Evolutionary conservation across 225 moss, liverwort and hornwort genomes (phyloP).

Genomic region (Polytrichum commune): DNA sequence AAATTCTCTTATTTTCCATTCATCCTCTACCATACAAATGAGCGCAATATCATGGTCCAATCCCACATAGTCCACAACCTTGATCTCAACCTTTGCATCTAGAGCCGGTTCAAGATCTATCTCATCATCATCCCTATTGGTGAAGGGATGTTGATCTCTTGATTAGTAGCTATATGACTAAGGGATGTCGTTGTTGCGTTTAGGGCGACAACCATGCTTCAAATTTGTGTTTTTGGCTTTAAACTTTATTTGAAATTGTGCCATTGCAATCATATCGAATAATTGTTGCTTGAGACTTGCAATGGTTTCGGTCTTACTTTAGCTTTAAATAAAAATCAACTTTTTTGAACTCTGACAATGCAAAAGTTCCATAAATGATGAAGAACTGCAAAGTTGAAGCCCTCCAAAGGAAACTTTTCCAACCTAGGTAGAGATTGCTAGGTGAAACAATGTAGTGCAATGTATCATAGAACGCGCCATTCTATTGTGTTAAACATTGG

Average conservation of each 20-base stretch:
- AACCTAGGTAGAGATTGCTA: no score
- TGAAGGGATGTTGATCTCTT: neutral
- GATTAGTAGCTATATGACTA: neutral
- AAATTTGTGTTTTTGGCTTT: neutral
- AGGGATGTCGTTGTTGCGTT: neutral
- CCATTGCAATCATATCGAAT: neutral
- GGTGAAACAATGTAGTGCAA: no score
- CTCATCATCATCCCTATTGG: neutral
- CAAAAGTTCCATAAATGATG: neutral
- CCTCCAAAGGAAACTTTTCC: no score
- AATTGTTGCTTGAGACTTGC: neutral
- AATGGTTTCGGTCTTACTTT: neutral
- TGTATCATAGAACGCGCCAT: no score
- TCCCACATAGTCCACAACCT: no score
- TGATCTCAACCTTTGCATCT: neutral
- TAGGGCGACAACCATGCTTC: neutral
- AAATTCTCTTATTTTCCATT: neutral
- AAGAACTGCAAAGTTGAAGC: no score
- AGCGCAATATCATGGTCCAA: no score
- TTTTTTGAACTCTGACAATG: neutral
- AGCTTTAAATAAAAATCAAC: neutral
- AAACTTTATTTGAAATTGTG: neutral
- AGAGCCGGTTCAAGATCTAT: neutral
- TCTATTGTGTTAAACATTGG: no score
- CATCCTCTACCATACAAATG: no score